phyloP scores from a whole-genome alignment of 805 yeast genomes.

The Metschnikowia shivogae region DNA sequence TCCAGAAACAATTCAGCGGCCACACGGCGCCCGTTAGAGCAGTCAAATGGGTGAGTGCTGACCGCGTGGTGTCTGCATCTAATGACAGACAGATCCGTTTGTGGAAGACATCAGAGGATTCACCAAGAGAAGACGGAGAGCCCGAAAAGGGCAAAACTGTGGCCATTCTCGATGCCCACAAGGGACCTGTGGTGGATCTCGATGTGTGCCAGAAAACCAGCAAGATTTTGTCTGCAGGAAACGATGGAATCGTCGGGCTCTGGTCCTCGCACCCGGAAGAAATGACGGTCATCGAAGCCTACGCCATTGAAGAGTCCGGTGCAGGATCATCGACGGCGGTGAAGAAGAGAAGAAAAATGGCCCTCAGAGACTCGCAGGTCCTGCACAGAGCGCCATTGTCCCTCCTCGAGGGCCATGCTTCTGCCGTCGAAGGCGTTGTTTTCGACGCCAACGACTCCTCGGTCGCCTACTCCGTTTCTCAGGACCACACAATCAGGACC shows the following conservation, averaged over 20 bases:
- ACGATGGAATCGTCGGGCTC: conserved; percentile 72
- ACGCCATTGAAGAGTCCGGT: conserved; percentile 11
- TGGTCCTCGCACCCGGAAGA: conserved; percentile 90
- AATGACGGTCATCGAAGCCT: conserved; percentile 50
- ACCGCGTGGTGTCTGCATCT: conserved; percentile 79
- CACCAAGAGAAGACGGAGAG: conserved; percentile 28
- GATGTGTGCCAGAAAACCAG: conserved; percentile 52
- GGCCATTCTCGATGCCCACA: conserved; percentile 88
- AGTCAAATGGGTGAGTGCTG: conserved; percentile 72
- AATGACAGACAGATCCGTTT: conserved; percentile 84
- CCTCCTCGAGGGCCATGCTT: conserved; percentile 73
- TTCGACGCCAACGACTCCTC: conserved; percentile 71
- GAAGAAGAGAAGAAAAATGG: conserved; percentile 82
- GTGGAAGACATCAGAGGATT: conserved; percentile 58
- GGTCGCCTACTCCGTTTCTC: conserved; percentile 91
- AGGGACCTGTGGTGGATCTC: conserved; percentile 76
- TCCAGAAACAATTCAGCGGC: conserved; percentile 77
- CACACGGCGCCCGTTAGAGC: conserved; percentile 85
- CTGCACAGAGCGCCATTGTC: conserved; percentile 81
- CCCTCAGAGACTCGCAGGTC: conserved; percentile 68
- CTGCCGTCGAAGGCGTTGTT: conserved; percentile 81
- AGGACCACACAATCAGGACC: conserved; percentile 91
- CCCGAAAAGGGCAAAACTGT: conserved; percentile 68
- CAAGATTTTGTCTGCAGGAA: conserved; percentile 77
- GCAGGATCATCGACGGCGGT: conserved; percentile 62